phyloP scores from a whole-genome alignment of 495 filamentous ascomycete genomes.

The Penicillium verhagenii region DNA sequence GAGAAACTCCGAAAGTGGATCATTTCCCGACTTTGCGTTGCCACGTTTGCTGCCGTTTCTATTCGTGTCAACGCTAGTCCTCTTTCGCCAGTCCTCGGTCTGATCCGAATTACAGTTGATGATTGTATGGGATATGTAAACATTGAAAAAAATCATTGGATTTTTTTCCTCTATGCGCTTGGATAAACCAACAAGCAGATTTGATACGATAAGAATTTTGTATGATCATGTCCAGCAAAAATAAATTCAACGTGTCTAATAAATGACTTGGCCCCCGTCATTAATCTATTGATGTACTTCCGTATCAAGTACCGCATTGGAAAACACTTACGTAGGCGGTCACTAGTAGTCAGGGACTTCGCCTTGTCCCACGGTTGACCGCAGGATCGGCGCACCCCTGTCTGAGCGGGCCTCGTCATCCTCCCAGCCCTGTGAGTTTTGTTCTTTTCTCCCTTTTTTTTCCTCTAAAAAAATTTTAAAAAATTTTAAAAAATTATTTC shows the following conservation, averaged over 20 bases:
- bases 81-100: neutral
- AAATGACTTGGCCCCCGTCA: neutral
- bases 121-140: neutral
- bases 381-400: conserved; percentile 19
- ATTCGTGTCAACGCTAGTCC: conserved; percentile 25
- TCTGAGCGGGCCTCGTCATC: conserved; percentile 24
- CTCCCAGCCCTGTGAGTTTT: conserved; percentile 24
- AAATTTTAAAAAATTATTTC: too few species aligned
- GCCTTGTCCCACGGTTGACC: conserved; percentile 4
- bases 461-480: too few species aligned
- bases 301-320: neutral
- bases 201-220: neutral
- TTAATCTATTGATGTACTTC: too few species aligned
- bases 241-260: neutral
- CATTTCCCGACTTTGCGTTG: conserved; percentile 2
- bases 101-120: neutral
- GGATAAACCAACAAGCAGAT: neutral
- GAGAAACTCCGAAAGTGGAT: neutral
- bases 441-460: too few species aligned
- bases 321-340: neutral
- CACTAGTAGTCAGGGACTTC: neutral
- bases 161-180: neutral
- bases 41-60: conserved; percentile 31
- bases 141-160: neutral
- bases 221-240: neutral